Evolutionary conservation across 1,139 yeast genomes (phyloP).

Genomic region (Nadsonia commutata): DNA sequence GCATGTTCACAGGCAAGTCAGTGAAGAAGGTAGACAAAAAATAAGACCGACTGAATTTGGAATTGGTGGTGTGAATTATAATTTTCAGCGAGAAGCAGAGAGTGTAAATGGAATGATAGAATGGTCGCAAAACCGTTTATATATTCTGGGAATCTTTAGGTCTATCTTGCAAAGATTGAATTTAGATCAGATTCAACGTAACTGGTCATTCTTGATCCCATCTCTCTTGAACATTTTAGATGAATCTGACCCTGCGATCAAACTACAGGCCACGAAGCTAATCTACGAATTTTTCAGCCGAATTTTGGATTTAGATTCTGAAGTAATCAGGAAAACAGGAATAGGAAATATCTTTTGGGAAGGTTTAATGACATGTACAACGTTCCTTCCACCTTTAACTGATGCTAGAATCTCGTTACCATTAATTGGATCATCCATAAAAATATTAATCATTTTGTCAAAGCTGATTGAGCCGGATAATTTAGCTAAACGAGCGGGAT

Average conservation of each 20-base stretch:
- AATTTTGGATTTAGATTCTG: constrained; percentile 17
- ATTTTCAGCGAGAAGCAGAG: neutral
- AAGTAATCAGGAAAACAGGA: constrained; percentile 28
- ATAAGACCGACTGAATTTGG: neutral
- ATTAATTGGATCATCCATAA: constrained; percentile 13
- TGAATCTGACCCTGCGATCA: constrained; percentile 32
- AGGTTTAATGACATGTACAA: constrained; percentile 27
- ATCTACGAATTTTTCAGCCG: constrained; percentile 15
- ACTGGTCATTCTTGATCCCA: constrained; percentile 29
- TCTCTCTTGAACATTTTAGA: constrained; percentile 37
- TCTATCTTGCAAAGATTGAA: neutral
- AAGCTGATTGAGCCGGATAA: neutral
- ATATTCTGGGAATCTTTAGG: neutral
- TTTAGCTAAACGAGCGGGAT: neutral
- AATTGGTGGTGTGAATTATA: neutral
- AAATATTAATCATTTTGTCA: constrained; percentile 10
- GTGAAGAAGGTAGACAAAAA: neutral
- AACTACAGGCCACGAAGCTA: constrained; percentile 28
- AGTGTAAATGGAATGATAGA: neutral
- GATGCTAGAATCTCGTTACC: constrained; percentile 17
- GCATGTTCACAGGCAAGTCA: neutral
- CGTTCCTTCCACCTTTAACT: constrained; percentile 35
- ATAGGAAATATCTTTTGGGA: constrained; percentile 30
- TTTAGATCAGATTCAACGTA: neutral
- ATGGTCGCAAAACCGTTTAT: neutral